Percentiles rank a stretch among this genome's conserved stretches.
phyloP scores from a whole-genome alignment of 78 protist species.

The Isochrysis galbana region DNA sequence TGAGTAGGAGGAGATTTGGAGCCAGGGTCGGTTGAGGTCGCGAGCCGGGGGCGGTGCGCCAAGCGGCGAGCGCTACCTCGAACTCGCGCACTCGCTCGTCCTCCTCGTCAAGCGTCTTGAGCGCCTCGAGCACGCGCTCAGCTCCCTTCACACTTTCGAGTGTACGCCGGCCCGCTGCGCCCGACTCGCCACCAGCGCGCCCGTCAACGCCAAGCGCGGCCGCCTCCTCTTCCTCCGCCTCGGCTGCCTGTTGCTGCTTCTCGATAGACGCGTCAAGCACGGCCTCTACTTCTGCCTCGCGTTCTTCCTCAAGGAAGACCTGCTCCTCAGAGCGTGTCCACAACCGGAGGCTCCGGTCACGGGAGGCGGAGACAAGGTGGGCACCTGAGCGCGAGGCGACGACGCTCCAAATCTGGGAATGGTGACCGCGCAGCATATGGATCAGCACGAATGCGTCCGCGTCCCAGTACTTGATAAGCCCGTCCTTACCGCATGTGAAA shows the following conservation, averaged over 20 bases:
- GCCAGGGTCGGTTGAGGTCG: background rate
- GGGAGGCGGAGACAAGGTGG: slow-evolving; percentile 44
- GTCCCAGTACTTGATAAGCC: slow-evolving; percentile 29
- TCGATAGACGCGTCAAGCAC: slow-evolving; percentile 40
- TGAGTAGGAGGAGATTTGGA: background rate
- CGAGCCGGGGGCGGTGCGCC: background rate
- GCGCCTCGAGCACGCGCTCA: slow-evolving; percentile 79
- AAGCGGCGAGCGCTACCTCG: background rate
- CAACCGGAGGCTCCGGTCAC: slow-evolving; percentile 82
- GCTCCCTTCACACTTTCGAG: slow-evolving; percentile 61
- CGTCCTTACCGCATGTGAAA: slow-evolving; percentile 67
- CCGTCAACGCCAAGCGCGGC: background rate
- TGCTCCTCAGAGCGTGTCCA: slow-evolving; percentile 81
- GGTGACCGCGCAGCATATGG: slow-evolving; percentile 73
- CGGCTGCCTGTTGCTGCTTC: background rate
- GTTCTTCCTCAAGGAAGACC: slow-evolving; percentile 78
- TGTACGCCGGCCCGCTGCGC: slow-evolving; percentile 52
- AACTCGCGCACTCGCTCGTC: slow-evolving; percentile 1
- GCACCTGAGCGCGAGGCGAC: background rate
- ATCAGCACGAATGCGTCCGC: slow-evolving; percentile 67
- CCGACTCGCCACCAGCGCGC: slow-evolving; percentile 30
- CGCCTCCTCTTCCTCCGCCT: slow-evolving; percentile 10
- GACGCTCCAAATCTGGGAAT: slow-evolving; percentile 56
- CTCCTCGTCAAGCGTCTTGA: background rate
- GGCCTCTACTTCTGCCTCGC: slow-evolving; percentile 60